Conservation (phyloP, 805 yeast species). For the Wickerhamiella cacticola region DNA sequence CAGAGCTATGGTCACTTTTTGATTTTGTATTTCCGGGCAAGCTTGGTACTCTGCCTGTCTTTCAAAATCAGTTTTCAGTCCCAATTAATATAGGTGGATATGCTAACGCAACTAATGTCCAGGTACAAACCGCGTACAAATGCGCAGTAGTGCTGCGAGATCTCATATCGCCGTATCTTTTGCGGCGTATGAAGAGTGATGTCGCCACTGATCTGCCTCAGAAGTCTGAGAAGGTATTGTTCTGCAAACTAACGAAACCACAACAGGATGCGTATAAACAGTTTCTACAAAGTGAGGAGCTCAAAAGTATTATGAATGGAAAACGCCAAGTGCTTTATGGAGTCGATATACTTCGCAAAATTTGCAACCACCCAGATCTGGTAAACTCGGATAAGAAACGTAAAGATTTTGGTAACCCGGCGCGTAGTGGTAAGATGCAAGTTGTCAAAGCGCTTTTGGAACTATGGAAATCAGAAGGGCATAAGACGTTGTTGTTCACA, state of each 20-base stretch:
- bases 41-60: conserved; percentile 87
- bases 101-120: conserved; percentile 91
- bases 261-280: conserved; percentile 66
- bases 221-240: conserved; percentile 85
- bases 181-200: conserved; percentile 80
- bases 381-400: conserved; percentile 36
- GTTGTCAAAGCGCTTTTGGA: conserved; percentile 65
- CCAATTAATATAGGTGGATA: conserved; percentile 98
- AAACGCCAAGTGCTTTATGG: conserved; percentile 76
- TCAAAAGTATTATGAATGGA: conserved; percentile 59
- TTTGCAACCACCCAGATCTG: conserved; percentile 93
- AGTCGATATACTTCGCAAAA: conserved; percentile 77
- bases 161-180: conserved; percentile 74
- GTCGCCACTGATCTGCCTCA: conserved; percentile 92
- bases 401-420: conserved; percentile 34
- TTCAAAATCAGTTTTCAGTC: conserved; percentile 78
- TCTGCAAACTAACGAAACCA: conserved; percentile 67
- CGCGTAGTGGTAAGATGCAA: conserved; percentile 76
- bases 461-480: conserved; percentile 66
- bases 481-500: conserved; percentile 73
- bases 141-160: conserved; percentile 89
- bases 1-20: conserved; percentile 88
- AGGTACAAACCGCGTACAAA: conserved; percentile 90
- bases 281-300: conserved; percentile 65
- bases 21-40: conserved; percentile 94